Conservation (phyloP, 2,329 filamentous ascomycete genomes). For the Fusarium pseudocircinatum region DNA sequence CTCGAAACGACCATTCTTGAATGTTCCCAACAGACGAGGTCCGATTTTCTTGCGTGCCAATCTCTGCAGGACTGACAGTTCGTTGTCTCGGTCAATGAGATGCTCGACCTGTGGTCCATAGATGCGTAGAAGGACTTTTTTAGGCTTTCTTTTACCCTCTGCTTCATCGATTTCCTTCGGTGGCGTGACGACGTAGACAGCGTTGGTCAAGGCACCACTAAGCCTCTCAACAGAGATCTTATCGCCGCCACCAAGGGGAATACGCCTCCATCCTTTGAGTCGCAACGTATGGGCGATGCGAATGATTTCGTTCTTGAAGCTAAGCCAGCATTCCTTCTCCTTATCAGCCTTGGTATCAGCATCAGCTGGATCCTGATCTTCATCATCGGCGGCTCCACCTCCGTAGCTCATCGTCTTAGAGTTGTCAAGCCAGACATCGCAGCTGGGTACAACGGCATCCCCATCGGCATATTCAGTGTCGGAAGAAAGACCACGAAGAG, state of each 20-base stretch:
- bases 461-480: slow-evolving; percentile 87
- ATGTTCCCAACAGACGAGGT: slow-evolving; percentile 88
- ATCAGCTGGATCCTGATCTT: slow-evolving; percentile 45
- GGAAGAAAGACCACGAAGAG: slow-evolving; percentile 68
- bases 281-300: slow-evolving; percentile 87
- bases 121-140: slow-evolving; percentile 85
- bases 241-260: slow-evolving; percentile 76
- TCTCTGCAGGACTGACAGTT: slow-evolving; percentile 85
- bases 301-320: slow-evolving; percentile 92
- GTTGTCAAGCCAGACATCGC: slow-evolving; percentile 88
- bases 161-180: slow-evolving; percentile 66
- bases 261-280: slow-evolving; percentile 89
- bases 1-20: slow-evolving; percentile 94
- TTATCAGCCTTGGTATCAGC: slow-evolving; percentile 63
- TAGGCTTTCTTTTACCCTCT: slow-evolving; percentile 57
- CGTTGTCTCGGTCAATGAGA: slow-evolving; percentile 91
- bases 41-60: slow-evolving; percentile 93
- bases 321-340: slow-evolving; percentile 81
- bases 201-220: slow-evolving; percentile 94
- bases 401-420: slow-evolving; percentile 85
- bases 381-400: slow-evolving; percentile 56
- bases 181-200: slow-evolving; percentile 92
- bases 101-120: slow-evolving; percentile 97
- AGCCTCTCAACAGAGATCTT: slow-evolving; percentile 77
- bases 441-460: slow-evolving; percentile 84